phyloP scores from a whole-genome alignment of 2,329 filamentous ascomycete genomes.

The Cladorrhinum sp. region DNA sequence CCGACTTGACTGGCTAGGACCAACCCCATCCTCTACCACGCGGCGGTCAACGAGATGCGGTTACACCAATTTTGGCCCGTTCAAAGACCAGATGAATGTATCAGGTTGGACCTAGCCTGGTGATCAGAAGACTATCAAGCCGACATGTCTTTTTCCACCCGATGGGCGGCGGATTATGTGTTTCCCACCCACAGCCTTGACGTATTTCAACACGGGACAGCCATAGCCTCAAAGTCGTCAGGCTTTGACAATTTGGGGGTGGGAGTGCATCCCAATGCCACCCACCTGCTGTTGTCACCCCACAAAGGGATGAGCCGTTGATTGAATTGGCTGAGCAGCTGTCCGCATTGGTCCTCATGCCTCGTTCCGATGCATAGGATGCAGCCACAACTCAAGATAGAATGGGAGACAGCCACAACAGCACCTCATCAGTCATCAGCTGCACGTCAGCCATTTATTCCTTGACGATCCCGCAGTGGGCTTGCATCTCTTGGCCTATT shows the following conservation, averaged over 20 bases:
- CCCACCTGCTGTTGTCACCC: neutral
- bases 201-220: neutral
- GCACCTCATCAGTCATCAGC: conserved; percentile 9
- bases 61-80: conserved; percentile 5
- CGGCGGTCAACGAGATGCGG: conserved; percentile 18
- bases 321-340: neutral
- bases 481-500: neutral
- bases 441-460: conserved; percentile 5
- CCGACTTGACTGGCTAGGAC: conserved; percentile 13
- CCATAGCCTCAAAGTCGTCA: neutral
- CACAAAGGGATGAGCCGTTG: neutral
- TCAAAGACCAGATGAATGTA: conserved; percentile 9
- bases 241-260: neutral
- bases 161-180: neutral
- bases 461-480: neutral
- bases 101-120: conserved; percentile 12
- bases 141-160: neutral
- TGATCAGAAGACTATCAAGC: conserved; percentile 13
- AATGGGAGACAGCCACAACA: neutral
- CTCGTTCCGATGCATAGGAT: conserved; percentile 2
- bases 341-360: conserved; percentile 3
- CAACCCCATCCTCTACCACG: conserved; percentile 2
- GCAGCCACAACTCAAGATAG: neutral
- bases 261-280: neutral
- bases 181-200: neutral